Conservation (phyloP, 352 stramenopile genomes). For the Phytophthora palmivora region DNA sequence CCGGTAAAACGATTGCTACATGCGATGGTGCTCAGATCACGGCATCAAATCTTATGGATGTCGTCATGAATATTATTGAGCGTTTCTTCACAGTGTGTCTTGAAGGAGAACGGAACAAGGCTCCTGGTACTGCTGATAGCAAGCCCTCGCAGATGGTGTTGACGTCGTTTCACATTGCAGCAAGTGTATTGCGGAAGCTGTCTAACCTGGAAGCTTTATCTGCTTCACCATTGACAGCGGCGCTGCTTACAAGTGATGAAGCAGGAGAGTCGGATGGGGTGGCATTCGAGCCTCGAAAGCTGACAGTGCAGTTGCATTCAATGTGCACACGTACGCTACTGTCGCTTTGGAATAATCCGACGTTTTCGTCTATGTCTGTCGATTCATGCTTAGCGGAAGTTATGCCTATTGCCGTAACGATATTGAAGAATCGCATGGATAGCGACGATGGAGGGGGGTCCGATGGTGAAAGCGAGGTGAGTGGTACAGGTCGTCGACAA, state of each 20-base stretch:
- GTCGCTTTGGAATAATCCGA: conserved; percentile 64
- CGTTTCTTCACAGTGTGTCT: conserved; percentile 43
- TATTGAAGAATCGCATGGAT: conserved; percentile 83
- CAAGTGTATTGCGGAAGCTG: conserved; percentile 64
- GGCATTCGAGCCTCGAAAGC: conserved; percentile 55
- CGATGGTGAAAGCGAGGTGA: conserved; percentile 43
- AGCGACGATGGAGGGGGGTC: conserved; percentile 33
- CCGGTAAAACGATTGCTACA: conserved; percentile 32
- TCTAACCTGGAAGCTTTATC: conserved; percentile 75
- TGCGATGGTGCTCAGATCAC: conserved; percentile 41
- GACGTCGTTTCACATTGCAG: conserved; percentile 73
- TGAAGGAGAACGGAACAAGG: conserved; percentile 20
- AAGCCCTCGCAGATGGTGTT: conserved; percentile 63
- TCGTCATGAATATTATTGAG: conserved; percentile 63
- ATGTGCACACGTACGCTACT: conserved; percentile 66
- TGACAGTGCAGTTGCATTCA: conserved; percentile 70
- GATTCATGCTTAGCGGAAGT: conserved; percentile 68
- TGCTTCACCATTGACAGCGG: conserved; percentile 66
- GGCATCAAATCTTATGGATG: conserved; percentile 54
- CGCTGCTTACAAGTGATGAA: conserved; percentile 64
- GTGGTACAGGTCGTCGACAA: conserved; percentile 34
- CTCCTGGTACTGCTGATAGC: background rate
- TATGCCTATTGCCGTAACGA: conserved; percentile 71
- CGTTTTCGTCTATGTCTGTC: conserved; percentile 49
- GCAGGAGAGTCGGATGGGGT: conserved; percentile 31